Evolutionary conservation across 768 basidiomycete genomes (phyloP), one percentile per base, ranked within the genome.

Genomic region (Leccinum subgranulosum): DNA sequence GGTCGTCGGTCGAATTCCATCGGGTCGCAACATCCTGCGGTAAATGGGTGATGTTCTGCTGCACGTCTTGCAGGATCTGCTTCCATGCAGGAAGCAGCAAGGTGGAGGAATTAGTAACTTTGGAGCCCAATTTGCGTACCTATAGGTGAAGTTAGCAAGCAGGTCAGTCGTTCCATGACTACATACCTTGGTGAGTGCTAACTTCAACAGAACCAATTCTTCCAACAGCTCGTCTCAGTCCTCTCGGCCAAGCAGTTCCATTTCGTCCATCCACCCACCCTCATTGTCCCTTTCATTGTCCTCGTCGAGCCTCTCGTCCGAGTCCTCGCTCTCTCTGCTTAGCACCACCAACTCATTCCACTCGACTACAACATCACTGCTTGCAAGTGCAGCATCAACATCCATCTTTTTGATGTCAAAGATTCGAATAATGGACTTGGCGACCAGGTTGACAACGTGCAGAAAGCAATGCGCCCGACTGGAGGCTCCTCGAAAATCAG

Each of bases 231-330:
- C 49, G 1, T 56, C 51, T 0, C 47, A 11, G 43, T 75, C 68
- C 0, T 51, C 47, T 29, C 49, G 31, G 10, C 54, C 5, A 60
- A 63, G 47, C 59, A 25, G 7, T 29, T 14, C 66, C 31, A 57
- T 51, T 28, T 74, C 68, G 19, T 72, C 67, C 31, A 72, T 73
- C 19, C 60, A 57, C 1, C 70, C 64, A 25, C 66, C 63, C 3
- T 63, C 60, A 19, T 66, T 54, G 17, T 59, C 56, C 11, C 36
- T 5, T 34, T 49, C 33, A 36, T 25, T 12, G 3, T 49, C 34
- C 15, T 36, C 15, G 4, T 36, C 2, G 28, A 28, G 9, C 28
- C 28, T 28, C 28, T 28, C 28, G 28, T 28, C 28, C n/a, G 3
- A 23, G 23, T 3, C 23, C 23, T 23, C 23, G 23, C 8, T 28